Base-by-base conservation (phyloP, 139 green algal species). In the Edaphochlamys debaryana region DNA sequence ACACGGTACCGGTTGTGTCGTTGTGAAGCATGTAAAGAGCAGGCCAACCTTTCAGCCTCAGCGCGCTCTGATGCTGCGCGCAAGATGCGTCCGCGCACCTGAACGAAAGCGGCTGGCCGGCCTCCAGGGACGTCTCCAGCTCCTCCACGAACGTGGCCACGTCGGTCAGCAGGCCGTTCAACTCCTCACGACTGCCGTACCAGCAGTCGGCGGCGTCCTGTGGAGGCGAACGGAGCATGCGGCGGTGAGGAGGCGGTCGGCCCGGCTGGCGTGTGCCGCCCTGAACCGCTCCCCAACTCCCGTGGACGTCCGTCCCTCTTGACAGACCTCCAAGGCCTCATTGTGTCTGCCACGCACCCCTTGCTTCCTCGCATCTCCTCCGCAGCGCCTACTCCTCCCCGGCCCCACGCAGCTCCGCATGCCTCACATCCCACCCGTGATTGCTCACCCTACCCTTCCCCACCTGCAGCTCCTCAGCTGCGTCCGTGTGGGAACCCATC, bases 81-180 rank as follows among this genome's bases (percentile, higher is more conserved):
- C n/a, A n/a, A n/a, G n/a, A n/a, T n/a, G n/a, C n/a, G n/a, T n/a
- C n/a, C n/a, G n/a, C n/a, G n/a, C n/a, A n/a, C n/a, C n/a, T n/a
- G n/a, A n/a, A n/a, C n/a, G n/a, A n/a, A n/a, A n/a, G n/a, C n/a
- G n/a, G n/a, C n/a, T n/a, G n/a, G n/a, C n/a, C n/a, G n/a, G n/a
- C n/a, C n/a, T n/a, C n/a, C n/a, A n/a, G n/a, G n/a, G n/a, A n/a
- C n/a, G n/a, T n/a, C n/a, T n/a, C n/a, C n/a, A n/a, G n/a, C 37
- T 52, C 52, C 3, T 68, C 36, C 54, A 56, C 36, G 50, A 41
- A 79, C 3, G 54, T 68, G 23, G 72, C 52, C 29, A 69, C 41
- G 30, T 79, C 72, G 37, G 30, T 30, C 23, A 79, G 54, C 54
- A 79, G 23, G 54, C 52, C 54, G 36, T 79, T 56, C 72, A 79